A percentile compares a stretch with the other conserved stretches of the same genome.
These are phyloP conservation scores for Chaetomium strumarium DNA, from an alignment of 2,329 filamentous ascomycete species.

Conservation along the genomic window DNA sequence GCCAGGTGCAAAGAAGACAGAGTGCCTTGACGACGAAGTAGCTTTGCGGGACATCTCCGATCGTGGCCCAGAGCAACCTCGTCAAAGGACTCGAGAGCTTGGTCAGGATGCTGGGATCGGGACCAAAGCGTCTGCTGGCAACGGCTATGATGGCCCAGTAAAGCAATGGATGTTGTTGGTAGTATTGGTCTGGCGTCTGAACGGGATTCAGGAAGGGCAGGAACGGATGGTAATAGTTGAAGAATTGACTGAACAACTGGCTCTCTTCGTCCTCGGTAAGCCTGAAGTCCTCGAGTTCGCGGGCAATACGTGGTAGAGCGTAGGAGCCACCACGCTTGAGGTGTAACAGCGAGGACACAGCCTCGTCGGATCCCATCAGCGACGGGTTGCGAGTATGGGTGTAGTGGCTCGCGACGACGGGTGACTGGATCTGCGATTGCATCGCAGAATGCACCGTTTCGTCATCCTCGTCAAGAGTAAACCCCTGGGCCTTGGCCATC, in stretches of 20 bases:
- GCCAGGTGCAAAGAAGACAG: constrained; percentile 76
- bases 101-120: constrained; percentile 58
- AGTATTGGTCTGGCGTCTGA: constrained; percentile 66
- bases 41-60: constrained; percentile 70
- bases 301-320: constrained; percentile 51
- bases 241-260: constrained; percentile 68
- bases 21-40: constrained; percentile 78
- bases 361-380: constrained; percentile 62
- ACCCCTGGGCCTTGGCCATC: constrained; percentile 55
- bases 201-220: constrained; percentile 66
- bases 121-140: constrained; percentile 63
- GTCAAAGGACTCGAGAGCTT: constrained; percentile 64
- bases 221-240: constrained; percentile 69
- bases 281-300: constrained; percentile 58
- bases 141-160: constrained; percentile 82
- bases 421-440: constrained; percentile 52
- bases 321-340: constrained; percentile 61
- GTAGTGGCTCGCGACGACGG: constrained; percentile 51
- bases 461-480: constrained; percentile 50
- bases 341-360: constrained; percentile 59
- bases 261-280: constrained; percentile 58
- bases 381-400: constrained; percentile 57
- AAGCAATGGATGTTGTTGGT: constrained; percentile 69
- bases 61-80: constrained; percentile 68
- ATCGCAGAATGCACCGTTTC: constrained; percentile 33